Evolutionary conservation across 2,329 filamentous ascomycete species (phyloP), one percentile per base, ranked within the genome.

Genomic region (Aspergillus uvarum): DNA sequence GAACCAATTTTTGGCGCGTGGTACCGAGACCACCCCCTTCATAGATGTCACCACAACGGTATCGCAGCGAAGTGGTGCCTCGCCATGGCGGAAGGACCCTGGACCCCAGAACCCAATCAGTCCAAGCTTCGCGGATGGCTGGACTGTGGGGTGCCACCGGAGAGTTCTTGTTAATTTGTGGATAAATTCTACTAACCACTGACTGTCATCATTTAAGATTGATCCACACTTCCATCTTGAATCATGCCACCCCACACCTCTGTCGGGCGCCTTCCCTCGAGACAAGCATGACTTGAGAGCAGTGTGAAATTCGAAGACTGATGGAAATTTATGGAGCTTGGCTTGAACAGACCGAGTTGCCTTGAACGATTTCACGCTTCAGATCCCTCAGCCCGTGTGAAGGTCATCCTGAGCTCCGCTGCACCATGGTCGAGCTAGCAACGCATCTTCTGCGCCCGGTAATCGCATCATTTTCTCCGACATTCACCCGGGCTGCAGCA

Each of bases 71-170:
- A 7, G 16, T 19, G 38, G 38, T 44, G 3, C 38, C n/a, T 44
- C 16, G 38, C 38, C 38, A 44, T 44, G 38, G 5, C 51, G 42
- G 24, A 44, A 48, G 42, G 53, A 55, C 53, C 44, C 53, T 55
- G 53, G 24, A 48, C 22, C 26, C 22, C 42, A n/a, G 42, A 55
- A 48, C 42, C 53, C 42, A 55, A 47, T 38, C 53, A 55, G 53
- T 47, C 53, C 47, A 55, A 55, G 53, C 53, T 48, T 55, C 53
- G 6, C 42, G 42, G 53, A 47, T 48, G 53, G 53, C 53, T 55
- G 42, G 32, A 44, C 51, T 55, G 29, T 31, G 53, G 53, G 53
- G 53, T 55, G 53, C 53, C 53, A 35, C 53, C 53, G 53, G 53
- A 55, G 53, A 55, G 31, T 47, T 48, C n/a, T 48, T n/a, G 53